phyloP scores from a whole-genome alignment of 2,329 filamentous ascomycete genomes.

The Albophoma yamanashiensis region DNA sequence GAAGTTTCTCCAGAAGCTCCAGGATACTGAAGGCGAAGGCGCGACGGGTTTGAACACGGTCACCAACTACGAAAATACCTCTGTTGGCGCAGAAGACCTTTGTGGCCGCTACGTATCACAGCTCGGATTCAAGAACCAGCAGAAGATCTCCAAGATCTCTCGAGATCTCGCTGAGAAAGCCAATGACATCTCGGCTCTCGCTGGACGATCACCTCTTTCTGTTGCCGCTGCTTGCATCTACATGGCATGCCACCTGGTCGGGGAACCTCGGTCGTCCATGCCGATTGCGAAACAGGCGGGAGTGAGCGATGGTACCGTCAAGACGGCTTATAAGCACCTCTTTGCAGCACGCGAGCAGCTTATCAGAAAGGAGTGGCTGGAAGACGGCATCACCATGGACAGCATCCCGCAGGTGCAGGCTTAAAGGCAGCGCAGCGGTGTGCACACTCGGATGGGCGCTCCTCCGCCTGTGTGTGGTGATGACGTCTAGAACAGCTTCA shows the following conservation, averaged over 20 bases:
- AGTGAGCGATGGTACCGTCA: conserved; percentile 94
- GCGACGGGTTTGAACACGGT: conserved; percentile 41
- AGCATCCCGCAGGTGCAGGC: conserved; percentile 48
- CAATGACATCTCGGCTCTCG: conserved; percentile 66
- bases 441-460: no score
- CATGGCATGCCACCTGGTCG: conserved; percentile 83
- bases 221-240: conserved; percentile 95
- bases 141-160: conserved; percentile 69
- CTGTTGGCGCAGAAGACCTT: conserved; percentile 73
- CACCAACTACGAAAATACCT: conserved; percentile 63
- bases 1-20: conserved; percentile 69
- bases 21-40: conserved; percentile 44
- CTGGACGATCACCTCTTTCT: conserved; percentile 86
- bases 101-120: conserved; percentile 84
- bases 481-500: not conserved
- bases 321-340: conserved; percentile 86
- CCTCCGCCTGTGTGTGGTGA: not conserved
- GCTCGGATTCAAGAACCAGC: conserved; percentile 60
- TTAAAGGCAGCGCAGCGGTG: conserved; percentile 6
- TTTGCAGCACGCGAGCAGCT: conserved; percentile 65
- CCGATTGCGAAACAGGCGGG: conserved; percentile 77
- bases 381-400: conserved; percentile 59
- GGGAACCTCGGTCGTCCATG: conserved; percentile 67
- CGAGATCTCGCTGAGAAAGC: conserved; percentile 70
- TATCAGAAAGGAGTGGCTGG: conserved; percentile 65